Percentiles rank a stretch among this genome's conserved stretches.
phyloP scores from a whole-genome alignment of 257 asterid genomes.

The Rehmannia glutinosa region DNA sequence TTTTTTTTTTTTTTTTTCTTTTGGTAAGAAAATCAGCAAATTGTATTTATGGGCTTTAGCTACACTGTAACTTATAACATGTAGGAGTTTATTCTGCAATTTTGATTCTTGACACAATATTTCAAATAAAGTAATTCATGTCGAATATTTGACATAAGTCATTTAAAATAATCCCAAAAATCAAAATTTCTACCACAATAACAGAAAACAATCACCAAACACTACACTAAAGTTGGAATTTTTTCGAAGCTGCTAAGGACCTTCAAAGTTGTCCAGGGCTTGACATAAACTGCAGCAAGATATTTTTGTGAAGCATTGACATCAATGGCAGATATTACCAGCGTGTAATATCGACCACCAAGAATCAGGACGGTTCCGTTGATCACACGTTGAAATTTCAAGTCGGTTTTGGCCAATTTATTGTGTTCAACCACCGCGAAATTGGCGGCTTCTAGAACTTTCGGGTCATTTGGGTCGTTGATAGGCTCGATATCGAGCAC shows the following conservation, averaged over 20 bases:
- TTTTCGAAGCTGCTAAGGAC: neutral
- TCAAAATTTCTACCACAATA: too few species aligned
- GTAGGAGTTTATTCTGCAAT: too few species aligned
- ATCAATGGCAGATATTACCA: constrained; percentile 8
- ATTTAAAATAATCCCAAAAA: too few species aligned
- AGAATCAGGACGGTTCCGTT: constrained; percentile 2
- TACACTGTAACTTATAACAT: too few species aligned
- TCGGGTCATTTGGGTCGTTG: neutral
- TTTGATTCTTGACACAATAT: too few species aligned
- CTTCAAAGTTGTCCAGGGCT: constrained; percentile 4
- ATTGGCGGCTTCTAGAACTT: neutral
- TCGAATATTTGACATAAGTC: too few species aligned
- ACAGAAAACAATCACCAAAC: too few species aligned
- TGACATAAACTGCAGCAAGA: neutral
- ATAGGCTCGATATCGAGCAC: neutral
- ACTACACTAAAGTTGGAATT: neutral
- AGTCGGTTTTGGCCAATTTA: neutral
- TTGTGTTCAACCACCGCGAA: constrained; percentile 13
- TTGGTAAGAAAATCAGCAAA: too few species aligned
- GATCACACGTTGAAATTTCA: constrained; percentile 14
- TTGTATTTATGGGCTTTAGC: too few species aligned
- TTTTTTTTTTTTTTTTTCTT: too few species aligned
- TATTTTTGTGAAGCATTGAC: neutral
- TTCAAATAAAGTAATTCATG: too few species aligned
- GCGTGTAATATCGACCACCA: constrained; percentile 11